Conservation (phyloP, 768 basidiomycete genomes). For the Suillus lakei region DNA sequence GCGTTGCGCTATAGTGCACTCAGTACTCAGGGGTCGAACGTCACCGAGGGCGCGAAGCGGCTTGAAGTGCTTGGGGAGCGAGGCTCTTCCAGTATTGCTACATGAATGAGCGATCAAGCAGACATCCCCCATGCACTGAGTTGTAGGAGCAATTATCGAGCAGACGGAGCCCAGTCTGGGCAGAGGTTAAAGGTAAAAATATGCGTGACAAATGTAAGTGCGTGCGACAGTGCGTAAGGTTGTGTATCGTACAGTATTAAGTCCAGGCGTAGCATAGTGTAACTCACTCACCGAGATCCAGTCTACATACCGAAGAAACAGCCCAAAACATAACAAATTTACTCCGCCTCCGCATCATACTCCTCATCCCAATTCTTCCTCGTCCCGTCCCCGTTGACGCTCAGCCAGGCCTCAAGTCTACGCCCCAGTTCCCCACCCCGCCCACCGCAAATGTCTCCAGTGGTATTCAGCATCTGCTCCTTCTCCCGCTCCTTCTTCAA, state of each 20-base stretch:
- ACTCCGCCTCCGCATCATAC: conserved; percentile 29
- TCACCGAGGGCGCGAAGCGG: too few relatives aligned
- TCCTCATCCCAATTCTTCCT: conserved; percentile 24
- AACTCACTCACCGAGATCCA: background rate
- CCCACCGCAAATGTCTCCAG: conserved; percentile 80
- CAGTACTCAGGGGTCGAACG: too few relatives aligned
- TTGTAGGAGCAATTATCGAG: background rate
- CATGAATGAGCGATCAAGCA: background rate
- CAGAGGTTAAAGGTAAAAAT: background rate
- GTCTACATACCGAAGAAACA: background rate
- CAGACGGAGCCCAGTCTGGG: background rate
- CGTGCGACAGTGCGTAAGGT: background rate
- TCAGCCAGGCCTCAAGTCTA: conserved; percentile 77
- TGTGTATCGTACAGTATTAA: conserved; percentile 3
- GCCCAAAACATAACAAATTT: background rate
- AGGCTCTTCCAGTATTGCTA: background rate
- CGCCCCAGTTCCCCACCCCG: conserved; percentile 79
- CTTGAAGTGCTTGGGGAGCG: background rate
- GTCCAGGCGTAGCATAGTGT: background rate
- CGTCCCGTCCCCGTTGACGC: conserved; percentile 36
- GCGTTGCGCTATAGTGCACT: too few relatives aligned
- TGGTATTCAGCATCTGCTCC: conserved; percentile 71
- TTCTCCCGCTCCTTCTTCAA: conserved; percentile 65
- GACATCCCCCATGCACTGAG: background rate
- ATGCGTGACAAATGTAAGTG: conserved; percentile 1